Evolutionary conservation across 805 yeast genomes (phyloP), one percentile per base, ranked within the genome.

Genomic region (Yarrowia sp.): DNA sequence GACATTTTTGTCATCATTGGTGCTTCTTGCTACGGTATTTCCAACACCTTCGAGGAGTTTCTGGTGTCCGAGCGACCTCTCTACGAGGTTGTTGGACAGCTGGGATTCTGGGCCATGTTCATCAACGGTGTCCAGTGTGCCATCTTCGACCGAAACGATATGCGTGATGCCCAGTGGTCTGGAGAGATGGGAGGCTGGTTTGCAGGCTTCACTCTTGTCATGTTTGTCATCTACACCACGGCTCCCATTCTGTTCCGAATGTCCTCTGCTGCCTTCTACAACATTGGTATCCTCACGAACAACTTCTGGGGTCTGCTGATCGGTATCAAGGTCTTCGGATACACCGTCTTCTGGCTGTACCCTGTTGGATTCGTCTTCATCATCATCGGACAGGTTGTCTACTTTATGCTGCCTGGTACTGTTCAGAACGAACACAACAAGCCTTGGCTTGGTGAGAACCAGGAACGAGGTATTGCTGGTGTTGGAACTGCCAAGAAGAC

Each of bases 191-290:
- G 78, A 19, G 83, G 83, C 33, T 81, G 78, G 72, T 79, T 81
- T 58, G 75, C 74, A n/a, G 83, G 84, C 14, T 81, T 77, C 71
- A 79, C 81, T 14, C 69, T 79, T 36, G 74, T 79, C 10, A 72
- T 81, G 78, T 72, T 81, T 67, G 64, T 81, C 66, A 73, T 81
- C 43, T 81, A 81, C 74, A 67, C 75, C 68, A 75, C 82, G 13
- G 81, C 82, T 24, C 83, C 83, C 20, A 76, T 81, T 53, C 70
- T 81, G 70, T 78, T 81, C 76, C 73, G 83, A 43, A 79, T 81
- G 79, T 79, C 83, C 17, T 79, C 82, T 8, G 83, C 84, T 13
- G 82, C 83, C 13, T 81, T 81, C 69, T 81, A 81, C 76, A 81
- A 81, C 72, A 72, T 81, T 68, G 79, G 82, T 43, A 68, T 80